Evolutionary conservation across 1,284 basidiomycete genomes (phyloP).

Genomic region (Abortiporus biennis): DNA sequence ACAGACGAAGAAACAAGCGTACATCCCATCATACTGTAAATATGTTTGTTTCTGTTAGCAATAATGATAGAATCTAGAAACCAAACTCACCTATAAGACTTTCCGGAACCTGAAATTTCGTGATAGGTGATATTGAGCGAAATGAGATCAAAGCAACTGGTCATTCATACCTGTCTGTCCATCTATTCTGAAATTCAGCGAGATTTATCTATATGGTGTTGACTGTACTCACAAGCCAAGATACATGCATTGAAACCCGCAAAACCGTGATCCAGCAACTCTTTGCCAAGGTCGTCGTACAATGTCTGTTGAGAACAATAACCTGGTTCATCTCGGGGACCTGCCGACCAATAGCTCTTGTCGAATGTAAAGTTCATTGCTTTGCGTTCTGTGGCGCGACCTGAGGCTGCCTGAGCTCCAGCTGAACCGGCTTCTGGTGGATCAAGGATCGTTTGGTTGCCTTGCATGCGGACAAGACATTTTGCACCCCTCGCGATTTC

Average conservation of each 20-base stretch:
- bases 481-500: slow-evolving; percentile 90
- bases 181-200: slow-evolving; percentile 40
- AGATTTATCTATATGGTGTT: slow-evolving; percentile 10
- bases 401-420: slow-evolving; percentile 50
- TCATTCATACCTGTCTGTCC: slow-evolving; percentile 73
- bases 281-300: slow-evolving; percentile 92
- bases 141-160: background rate
- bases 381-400: slow-evolving; percentile 83
- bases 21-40: slow-evolving; percentile 97
- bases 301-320: slow-evolving; percentile 94
- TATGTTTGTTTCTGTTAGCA: slow-evolving; percentile 9
- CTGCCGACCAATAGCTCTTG: slow-evolving; percentile 95
- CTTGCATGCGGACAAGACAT: slow-evolving; percentile 88
- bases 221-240: slow-evolving; percentile 78
- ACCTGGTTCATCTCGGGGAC: slow-evolving; percentile 76
- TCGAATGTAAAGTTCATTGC: slow-evolving; percentile 89
- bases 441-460: slow-evolving; percentile 85
- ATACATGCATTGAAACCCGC: slow-evolving; percentile 98
- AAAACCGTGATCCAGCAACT: slow-evolving; percentile 93
- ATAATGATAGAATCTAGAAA: background rate
- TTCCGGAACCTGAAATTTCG: slow-evolving; percentile 81
- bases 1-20: slow-evolving; percentile 31
- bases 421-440: slow-evolving; percentile 75
- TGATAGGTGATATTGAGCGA: slow-evolving; percentile 2
- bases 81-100: slow-evolving; percentile 73